phyloP scores from a whole-genome alignment of 2,329 filamentous ascomycete genomes.

The Pseudovirgaria hyperparasitica region DNA sequence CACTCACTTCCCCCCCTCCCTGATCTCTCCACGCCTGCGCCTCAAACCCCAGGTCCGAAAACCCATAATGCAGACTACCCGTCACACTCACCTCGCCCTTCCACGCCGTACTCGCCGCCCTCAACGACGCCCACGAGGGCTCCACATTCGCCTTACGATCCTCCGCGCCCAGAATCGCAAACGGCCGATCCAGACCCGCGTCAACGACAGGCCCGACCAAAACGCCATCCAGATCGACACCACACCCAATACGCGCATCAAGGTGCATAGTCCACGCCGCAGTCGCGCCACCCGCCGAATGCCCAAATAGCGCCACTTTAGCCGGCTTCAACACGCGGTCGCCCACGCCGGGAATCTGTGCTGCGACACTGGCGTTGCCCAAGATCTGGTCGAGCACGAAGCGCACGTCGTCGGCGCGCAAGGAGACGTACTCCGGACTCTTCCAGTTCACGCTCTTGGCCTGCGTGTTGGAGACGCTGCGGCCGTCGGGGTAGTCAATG shows the following conservation, averaged over 20 bases:
- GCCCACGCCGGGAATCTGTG: slow-evolving; percentile 8
- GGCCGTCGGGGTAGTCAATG: slow-evolving; percentile 35
- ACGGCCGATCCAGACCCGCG: slow-evolving; percentile 10
- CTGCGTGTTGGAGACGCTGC: slow-evolving; percentile 6
- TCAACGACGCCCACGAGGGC: slow-evolving; percentile 7
- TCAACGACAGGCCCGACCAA: slow-evolving; percentile 8
- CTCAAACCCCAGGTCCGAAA: slow-evolving; percentile 9
- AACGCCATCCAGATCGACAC: slow-evolving; percentile 11
- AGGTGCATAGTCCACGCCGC: slow-evolving; percentile 8
- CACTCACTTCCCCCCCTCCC: no score
- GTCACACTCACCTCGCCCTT: slow-evolving; percentile 13
- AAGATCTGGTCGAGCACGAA: slow-evolving; percentile 14
- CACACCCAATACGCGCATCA: slow-evolving; percentile 11
- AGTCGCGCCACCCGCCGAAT: slow-evolving; percentile 12
- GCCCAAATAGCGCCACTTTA: slow-evolving; percentile 10
- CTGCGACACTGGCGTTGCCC: slow-evolving; percentile 10
- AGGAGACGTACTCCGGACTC: slow-evolving; percentile 5
- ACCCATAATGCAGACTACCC: slow-evolving; percentile 9
- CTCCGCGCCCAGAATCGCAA: slow-evolving; percentile 9
- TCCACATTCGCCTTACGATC: slow-evolving; percentile 6
- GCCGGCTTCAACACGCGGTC: slow-evolving; percentile 7
- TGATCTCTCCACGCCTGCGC: slow-evolving; percentile 10
- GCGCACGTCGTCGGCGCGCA: slow-evolving; percentile 10
- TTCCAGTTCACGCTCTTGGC: slow-evolving; percentile 2
- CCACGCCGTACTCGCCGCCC: slow-evolving; percentile 11